Evolutionary conservation across 345 rosid species (phyloP).

Genomic region (Xanthoceras sorbifolium): DNA sequence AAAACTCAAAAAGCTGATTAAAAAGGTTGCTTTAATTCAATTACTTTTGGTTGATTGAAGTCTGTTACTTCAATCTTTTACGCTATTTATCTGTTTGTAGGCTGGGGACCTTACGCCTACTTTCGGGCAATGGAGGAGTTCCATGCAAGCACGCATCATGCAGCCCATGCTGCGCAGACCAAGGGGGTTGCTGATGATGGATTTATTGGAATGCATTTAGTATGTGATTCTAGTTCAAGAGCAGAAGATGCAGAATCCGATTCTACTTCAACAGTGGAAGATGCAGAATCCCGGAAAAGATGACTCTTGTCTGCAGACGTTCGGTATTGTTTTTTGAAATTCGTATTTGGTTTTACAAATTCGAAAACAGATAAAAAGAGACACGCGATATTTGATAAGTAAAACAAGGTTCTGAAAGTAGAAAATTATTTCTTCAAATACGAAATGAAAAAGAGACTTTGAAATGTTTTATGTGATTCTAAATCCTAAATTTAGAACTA

Average conservation of each 20-base stretch:
- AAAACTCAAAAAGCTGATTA: neutral
- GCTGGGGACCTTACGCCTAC: slow-evolving; percentile 78
- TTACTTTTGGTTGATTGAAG: neutral
- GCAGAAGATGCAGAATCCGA: slow-evolving; percentile 43
- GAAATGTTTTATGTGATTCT: too few relatives aligned
- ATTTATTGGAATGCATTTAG: slow-evolving; percentile 47
- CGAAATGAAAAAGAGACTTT: too few relatives aligned
- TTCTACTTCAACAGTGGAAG: slow-evolving; percentile 34
- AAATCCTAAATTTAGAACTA: too few relatives aligned
- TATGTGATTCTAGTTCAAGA: slow-evolving; percentile 28
- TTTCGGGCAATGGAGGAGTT: slow-evolving; percentile 54
- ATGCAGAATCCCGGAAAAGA: slow-evolving; percentile 44
- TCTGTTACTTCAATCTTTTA: slow-evolving; percentile 1
- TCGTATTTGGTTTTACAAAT: neutral
- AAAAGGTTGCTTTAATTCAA: neutral
- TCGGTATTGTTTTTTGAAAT: neutral
- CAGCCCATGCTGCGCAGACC: slow-evolving; percentile 21
- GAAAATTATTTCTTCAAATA: neutral
- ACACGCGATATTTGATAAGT: too few relatives aligned
- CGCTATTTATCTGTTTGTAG: slow-evolving; percentile 26
- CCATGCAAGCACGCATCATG: slow-evolving; percentile 23
- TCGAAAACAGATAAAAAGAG: neutral
- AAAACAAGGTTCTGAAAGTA: neutral
- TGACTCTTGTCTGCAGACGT: neutral
- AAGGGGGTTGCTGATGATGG: slow-evolving; percentile 28